Conservation (phyloP, 208 protist genomes). For the Leishmania mexicana region DNA sequence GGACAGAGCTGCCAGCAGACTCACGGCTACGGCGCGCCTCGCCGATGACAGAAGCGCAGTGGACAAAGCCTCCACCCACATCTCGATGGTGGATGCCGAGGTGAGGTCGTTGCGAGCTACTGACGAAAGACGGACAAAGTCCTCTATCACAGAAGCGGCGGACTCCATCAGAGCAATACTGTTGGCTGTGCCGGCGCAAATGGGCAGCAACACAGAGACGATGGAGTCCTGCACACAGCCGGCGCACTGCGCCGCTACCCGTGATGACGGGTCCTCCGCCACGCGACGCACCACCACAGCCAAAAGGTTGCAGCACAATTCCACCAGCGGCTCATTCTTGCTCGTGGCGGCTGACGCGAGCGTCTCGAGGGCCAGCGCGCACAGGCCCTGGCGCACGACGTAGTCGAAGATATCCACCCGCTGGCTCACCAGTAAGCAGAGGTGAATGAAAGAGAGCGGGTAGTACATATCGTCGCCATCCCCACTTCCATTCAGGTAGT, state of each 20-base stretch:
- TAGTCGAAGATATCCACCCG: slow-evolving; percentile 38
- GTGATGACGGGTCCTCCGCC: slow-evolving; percentile 34
- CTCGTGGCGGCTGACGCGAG: slow-evolving; percentile 34
- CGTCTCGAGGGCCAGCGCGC: slow-evolving; percentile 49
- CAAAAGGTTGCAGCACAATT: slow-evolving; percentile 42
- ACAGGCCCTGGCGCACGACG: slow-evolving; percentile 45
- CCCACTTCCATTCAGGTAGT: slow-evolving; percentile 39
- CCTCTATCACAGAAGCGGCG: slow-evolving; percentile 50
- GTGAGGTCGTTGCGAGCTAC: slow-evolving; percentile 47
- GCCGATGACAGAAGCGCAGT: slow-evolving; percentile 27
- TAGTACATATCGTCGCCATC: slow-evolving; percentile 51
- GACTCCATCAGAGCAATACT: slow-evolving; percentile 40
- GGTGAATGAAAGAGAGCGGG: slow-evolving; percentile 45
- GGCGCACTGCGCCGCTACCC: slow-evolving; percentile 41
- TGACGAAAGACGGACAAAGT: slow-evolving; percentile 44
- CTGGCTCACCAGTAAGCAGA: slow-evolving; percentile 29
- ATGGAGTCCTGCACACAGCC: slow-evolving; percentile 39
- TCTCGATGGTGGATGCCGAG: slow-evolving; percentile 28
- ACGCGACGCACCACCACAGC: slow-evolving; percentile 51
- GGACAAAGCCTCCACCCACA: slow-evolving; percentile 34
- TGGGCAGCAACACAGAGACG: slow-evolving; percentile 49
- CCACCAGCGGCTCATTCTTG: slow-evolving; percentile 39
- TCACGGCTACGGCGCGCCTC: slow-evolving; percentile 36
- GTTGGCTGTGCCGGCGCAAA: slow-evolving; percentile 39
- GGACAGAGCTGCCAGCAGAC: slow-evolving; percentile 52